Conservation (phyloP, 495 filamentous ascomycete genomes). For the Jackrogersella minutella region DNA sequence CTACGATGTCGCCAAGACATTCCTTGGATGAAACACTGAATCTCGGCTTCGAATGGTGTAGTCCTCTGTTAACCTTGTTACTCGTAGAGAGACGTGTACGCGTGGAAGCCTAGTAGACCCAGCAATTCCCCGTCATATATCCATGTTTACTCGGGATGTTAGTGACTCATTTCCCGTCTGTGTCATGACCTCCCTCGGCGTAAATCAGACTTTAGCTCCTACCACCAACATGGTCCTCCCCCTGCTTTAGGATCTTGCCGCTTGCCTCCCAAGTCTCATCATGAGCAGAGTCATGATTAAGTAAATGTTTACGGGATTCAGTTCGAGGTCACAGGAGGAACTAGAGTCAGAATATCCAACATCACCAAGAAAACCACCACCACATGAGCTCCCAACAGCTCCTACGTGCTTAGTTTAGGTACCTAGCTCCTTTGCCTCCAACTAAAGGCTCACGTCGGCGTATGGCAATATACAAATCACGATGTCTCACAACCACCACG, state of each 20-base stretch:
- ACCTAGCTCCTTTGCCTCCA: background rate
- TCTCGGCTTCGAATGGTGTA: background rate
- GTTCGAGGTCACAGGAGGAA: background rate
- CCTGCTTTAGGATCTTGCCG: background rate
- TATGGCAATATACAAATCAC: constrained; percentile 3
- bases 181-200: constrained; percentile 1
- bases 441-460: background rate
- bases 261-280: background rate
- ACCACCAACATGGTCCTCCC: background rate
- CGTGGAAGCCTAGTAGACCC: background rate
- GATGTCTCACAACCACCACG: constrained; percentile 1
- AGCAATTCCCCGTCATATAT: background rate
- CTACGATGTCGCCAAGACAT: background rate
- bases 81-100: background rate
- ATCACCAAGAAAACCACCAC: background rate
- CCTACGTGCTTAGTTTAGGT: too few species aligned
- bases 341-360: background rate
- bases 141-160: background rate
- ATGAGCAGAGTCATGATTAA: background rate
- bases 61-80: background rate
- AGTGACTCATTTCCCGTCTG: background rate
- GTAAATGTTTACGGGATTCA: background rate
- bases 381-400: background rate
- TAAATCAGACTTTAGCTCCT: background rate
- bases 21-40: background rate